Evolutionary conservation across 495 filamentous ascomycete species (phyloP).

Genomic region (Cryomyces antarcticus): DNA sequence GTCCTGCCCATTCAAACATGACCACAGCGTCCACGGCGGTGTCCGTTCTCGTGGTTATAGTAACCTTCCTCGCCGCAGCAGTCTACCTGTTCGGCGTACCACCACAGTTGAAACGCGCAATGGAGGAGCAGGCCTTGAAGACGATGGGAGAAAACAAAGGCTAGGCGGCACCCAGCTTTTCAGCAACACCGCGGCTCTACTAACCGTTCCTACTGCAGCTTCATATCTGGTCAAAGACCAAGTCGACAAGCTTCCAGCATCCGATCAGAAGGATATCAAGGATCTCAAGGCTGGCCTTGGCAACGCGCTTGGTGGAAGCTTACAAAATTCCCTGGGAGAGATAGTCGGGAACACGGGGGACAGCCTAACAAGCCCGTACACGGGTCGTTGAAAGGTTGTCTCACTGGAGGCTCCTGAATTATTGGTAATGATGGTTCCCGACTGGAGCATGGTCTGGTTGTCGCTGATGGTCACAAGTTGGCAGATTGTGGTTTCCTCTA

Average conservation of each 20-base stretch:
- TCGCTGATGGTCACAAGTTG: too few species aligned
- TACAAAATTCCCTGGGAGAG: constrained; percentile 21
- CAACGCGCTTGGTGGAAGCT: constrained; percentile 13
- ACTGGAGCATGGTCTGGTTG: too few species aligned
- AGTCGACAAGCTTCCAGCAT: constrained; percentile 18
- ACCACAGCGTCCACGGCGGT: neutral
- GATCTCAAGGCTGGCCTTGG: constrained; percentile 16
- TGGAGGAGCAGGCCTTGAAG: constrained; percentile 28
- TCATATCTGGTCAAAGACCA: constrained; percentile 14
- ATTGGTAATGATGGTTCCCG: too few species aligned
- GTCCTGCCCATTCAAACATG: neutral
- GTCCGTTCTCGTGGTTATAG: neutral
- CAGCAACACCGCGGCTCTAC: too few species aligned
- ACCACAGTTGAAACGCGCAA: constrained; percentile 17
- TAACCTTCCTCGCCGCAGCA: neutral
- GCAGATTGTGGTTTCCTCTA: too few species aligned
- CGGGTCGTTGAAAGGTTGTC: constrained; percentile 2
- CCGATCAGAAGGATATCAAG: constrained; percentile 20
- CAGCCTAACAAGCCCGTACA: constrained; percentile 8
- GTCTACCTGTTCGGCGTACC: constrained; percentile 21
- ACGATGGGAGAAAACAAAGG: constrained; percentile 32
- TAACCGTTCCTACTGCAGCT: neutral
- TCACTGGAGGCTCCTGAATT: too few species aligned
- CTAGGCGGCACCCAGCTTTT: neutral
- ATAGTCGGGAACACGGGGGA: constrained; percentile 14